These are phyloP conservation scores for Alternaria incomplexa DNA, from an alignment of 2,329 filamentous ascomycete genomes.

Conservation along the genomic window DNA sequence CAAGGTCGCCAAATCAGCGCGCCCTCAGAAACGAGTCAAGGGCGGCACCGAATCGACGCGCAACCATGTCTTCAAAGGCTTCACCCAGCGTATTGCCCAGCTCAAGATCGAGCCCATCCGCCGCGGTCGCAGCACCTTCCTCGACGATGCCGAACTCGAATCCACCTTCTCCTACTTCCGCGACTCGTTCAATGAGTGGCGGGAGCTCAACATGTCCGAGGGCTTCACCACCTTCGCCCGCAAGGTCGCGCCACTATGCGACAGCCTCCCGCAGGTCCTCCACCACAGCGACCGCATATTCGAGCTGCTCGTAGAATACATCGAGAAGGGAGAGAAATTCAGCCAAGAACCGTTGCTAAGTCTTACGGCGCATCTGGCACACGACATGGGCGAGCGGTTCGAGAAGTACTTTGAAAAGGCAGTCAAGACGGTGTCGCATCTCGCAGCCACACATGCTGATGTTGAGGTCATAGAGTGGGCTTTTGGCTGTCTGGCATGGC, in stretches of 20 bases:
- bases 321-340: constrained; percentile 77
- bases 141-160: constrained; percentile 78
- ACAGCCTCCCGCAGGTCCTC: constrained; percentile 89
- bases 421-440: constrained; percentile 74
- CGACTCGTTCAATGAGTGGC: constrained; percentile 83
- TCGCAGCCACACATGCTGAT: constrained; percentile 78
- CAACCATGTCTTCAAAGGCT: constrained; percentile 89
- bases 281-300: constrained; percentile 90
- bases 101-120: constrained; percentile 94
- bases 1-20: constrained; percentile 30
- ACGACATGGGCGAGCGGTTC: constrained; percentile 85
- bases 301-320: constrained; percentile 74
- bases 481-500: constrained; percentile 89
- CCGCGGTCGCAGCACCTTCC: constrained; percentile 81
- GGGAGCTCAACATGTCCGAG: constrained; percentile 86
- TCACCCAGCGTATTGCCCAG: constrained; percentile 86
- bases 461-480: constrained; percentile 97
- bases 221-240: constrained; percentile 79
- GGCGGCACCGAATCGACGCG: constrained; percentile 76
- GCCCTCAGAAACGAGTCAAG: constrained; percentile 69
- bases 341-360: constrained; percentile 85
- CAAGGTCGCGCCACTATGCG: constrained; percentile 77
- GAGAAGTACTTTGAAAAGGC: constrained; percentile 84
- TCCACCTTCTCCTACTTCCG: constrained; percentile 86
- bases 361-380: constrained; percentile 91